These are phyloP conservation scores for Cyclotella choctawhatcheeana DNA, from an alignment of 108 stramenopile species.

Conservation along the genomic window DNA sequence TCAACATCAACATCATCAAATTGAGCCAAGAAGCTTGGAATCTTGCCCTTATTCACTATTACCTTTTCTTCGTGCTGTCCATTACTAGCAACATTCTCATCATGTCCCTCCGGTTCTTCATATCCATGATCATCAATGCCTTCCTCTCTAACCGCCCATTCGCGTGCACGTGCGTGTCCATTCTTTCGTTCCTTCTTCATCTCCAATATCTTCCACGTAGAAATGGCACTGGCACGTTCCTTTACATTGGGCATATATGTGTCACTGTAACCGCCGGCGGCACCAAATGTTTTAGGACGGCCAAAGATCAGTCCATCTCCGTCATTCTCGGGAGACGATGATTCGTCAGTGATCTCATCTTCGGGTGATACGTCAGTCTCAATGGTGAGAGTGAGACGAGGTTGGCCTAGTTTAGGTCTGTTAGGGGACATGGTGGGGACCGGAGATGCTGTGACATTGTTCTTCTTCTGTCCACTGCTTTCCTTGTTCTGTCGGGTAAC, in stretches of 20 bases:
- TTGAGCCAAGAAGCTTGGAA: constrained; percentile 8
- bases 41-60: not conserved
- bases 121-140: constrained; percentile 2
- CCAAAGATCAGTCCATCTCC: constrained; percentile 17
- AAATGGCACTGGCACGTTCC: constrained; percentile 30
- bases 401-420: constrained; percentile 2
- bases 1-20: not conserved
- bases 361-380: not conserved
- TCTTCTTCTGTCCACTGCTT: too few relatives aligned
- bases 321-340: too few relatives aligned
- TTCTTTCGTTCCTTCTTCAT: constrained; percentile 10
- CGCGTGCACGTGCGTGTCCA: constrained; percentile 23
- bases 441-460: not conserved
- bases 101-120: not conserved
- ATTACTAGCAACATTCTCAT: not conserved
- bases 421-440: not conserved
- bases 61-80: not conserved
- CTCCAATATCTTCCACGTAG: constrained; percentile 27
- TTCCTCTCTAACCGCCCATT: constrained; percentile 9
- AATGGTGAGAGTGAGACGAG: not conserved
- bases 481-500: too few relatives aligned
- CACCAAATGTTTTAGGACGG: constrained; percentile 29
- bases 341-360: not conserved
- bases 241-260: constrained; percentile 31
- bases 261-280: constrained; percentile 17